phyloP scores from a whole-genome alignment of 441 rosid genomes.

The Brassica hybrid region DNA sequence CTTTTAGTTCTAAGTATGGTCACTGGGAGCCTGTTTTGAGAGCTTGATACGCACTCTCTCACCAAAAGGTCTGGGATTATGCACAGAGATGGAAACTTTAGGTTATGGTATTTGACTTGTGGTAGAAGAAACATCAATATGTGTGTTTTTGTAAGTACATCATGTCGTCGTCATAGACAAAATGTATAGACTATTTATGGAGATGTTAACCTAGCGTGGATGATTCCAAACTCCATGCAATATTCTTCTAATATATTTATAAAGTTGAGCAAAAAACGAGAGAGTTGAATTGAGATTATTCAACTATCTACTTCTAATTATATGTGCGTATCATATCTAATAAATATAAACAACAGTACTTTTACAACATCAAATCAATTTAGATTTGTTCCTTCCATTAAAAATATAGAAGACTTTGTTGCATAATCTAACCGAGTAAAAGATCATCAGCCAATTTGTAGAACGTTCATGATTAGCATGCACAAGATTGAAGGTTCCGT shows the following conservation, averaged over 20 bases:
- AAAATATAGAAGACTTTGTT: neutral
- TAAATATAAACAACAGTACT: neutral
- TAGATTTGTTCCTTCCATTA: neutral
- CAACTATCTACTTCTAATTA: neutral
- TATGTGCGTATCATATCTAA: neutral
- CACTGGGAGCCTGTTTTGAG: conserved; percentile 43
- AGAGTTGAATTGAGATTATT: neutral
- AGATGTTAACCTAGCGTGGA: neutral
- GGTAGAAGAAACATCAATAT: conserved; percentile 20
- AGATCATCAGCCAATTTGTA: no score
- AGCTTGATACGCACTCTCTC: conserved; percentile 17
- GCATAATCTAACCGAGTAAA: neutral
- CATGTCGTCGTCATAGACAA: neutral
- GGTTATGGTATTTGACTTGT: neutral
- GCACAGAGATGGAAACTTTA: neutral
- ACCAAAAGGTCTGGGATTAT: neutral
- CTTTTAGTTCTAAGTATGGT: conserved; percentile 57
- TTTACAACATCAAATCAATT: neutral
- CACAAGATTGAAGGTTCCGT: neutral
- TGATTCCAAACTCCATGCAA: neutral
- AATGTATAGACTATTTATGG: neutral
- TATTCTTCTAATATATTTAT: neutral
- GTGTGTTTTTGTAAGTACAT: conserved; percentile 11
- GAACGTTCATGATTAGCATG: neutral
- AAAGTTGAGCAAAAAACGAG: neutral